Conservation (phyloP, 2,329 filamentous ascomycete genomes). For the Stromatinia cepivora region DNA sequence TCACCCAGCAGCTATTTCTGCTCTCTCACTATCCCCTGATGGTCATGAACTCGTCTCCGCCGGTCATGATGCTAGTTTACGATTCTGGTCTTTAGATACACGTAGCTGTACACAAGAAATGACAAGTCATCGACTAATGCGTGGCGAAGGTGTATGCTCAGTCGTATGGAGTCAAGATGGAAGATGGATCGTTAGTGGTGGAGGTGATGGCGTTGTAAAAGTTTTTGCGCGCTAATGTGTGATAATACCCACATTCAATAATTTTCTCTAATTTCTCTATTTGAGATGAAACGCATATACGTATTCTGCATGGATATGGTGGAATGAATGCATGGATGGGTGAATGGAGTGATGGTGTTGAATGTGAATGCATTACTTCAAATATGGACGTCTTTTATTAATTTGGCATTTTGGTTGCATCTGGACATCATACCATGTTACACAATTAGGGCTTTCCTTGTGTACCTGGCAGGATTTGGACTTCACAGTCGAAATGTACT, state of each 20-base stretch:
- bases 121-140: slow-evolving; percentile 88
- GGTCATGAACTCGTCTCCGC: slow-evolving; percentile 92
- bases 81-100: slow-evolving; percentile 98
- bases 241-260: slow-evolving; percentile 22
- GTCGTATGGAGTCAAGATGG: slow-evolving; percentile 97
- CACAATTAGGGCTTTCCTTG: background rate
- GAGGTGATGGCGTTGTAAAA: slow-evolving; percentile 94
- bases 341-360: slow-evolving; percentile 1
- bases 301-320: slow-evolving; percentile 8
- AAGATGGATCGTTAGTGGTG: slow-evolving; percentile 89
- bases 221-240: slow-evolving; percentile 64
- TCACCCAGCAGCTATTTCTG: slow-evolving; percentile 89
- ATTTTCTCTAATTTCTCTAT: slow-evolving; percentile 9
- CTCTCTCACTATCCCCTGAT: slow-evolving; percentile 87
- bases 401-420: slow-evolving; percentile 7
- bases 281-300: slow-evolving; percentile 14
- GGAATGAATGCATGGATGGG: background rate
- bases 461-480: background rate
- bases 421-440: background rate
- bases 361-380: slow-evolving; percentile 16
- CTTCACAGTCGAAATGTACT: background rate
- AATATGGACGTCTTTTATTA: slow-evolving; percentile 5
- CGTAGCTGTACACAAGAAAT: slow-evolving; percentile 94
- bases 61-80: slow-evolving; percentile 90
- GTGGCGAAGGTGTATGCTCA: slow-evolving; percentile 90